Evolutionary conservation across 2,329 filamentous ascomycete species (phyloP), one percentile per base, ranked within the genome.

Genomic region (Phyllosticta capitalensis): DNA sequence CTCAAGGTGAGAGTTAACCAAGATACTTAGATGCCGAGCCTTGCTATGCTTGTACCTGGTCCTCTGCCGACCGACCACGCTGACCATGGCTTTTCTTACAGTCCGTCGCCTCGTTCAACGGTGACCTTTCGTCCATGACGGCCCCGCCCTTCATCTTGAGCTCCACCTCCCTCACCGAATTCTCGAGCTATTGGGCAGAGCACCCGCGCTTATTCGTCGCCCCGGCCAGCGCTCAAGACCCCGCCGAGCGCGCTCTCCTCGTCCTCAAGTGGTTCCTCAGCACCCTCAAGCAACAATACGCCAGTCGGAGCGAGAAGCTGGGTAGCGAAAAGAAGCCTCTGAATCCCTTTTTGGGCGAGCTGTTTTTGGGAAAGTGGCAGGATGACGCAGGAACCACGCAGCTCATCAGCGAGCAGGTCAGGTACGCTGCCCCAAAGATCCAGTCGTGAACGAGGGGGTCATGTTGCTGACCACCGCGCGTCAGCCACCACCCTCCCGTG

Each of bases 241-340:
- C 91, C 0, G 84, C 88, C 67, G 94, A 90, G 78, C 85, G 92
- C 63, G 87, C 90, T 20, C 76, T 95, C 65, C 79, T 92, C 33
- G 92, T 97, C n/a, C 78, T 96, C 67, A 95, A 92, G 75, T 97
- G 92, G 92, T 97, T 96, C 77, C 77, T 97, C 59, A 92, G 86
- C 68, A 96, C 92, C 3, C 80, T 97, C 56, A 95, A 94, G 78
- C 90, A 95, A 74, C 90, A 95, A 72, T 88, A 87, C 71, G 82
- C 81, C 66, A 84, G 79, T 66, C 78, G 84, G 61, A 95, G 89
- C 70, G 92, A 96, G 71, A 85, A 86, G 72, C 75, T 85, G 64
- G 91, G 90, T 55, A 94, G 90, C 69, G 92, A 96, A 80, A 97
- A 97, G 84, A 99, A 97, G 79, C 92, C 92, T 2, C 77, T 99